Evolutionary conservation across 352 stramenopile genomes (phyloP).

Genomic region (Globisporangium acanthophoron): DNA sequence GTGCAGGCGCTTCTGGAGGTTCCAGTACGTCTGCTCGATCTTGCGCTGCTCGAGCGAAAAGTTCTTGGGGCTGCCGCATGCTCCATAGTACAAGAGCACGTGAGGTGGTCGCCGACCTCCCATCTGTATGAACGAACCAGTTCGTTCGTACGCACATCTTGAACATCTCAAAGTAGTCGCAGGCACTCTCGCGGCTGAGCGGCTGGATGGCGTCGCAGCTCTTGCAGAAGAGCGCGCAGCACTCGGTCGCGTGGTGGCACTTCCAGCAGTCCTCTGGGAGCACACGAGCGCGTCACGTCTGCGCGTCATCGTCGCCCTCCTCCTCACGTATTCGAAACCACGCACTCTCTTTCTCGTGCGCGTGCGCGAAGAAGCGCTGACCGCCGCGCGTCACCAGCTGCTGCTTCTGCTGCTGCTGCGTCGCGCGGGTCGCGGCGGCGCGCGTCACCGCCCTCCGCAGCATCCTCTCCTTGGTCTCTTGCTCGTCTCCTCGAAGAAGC

Average conservation of each 20-base stretch:
- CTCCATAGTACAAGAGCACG: background rate
- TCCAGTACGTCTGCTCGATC: constrained; percentile 87
- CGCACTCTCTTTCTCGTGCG: constrained; percentile 19
- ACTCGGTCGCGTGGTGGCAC: constrained; percentile 74
- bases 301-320: background rate
- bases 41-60: constrained; percentile 76
- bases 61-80: constrained; percentile 51
- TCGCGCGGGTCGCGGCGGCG: constrained; percentile 13
- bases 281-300: background rate
- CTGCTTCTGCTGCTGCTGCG: constrained; percentile 7
- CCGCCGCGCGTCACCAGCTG: background rate
- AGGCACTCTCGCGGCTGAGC: constrained; percentile 45
- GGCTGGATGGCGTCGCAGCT: constrained; percentile 77
- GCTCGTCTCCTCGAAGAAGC: background rate
- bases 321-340: background rate
- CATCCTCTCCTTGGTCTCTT: constrained; percentile 5
- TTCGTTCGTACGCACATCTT: constrained; percentile 46
- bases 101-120: background rate
- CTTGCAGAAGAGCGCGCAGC: constrained; percentile 81
- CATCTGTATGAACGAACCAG: background rate
- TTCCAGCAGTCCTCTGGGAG: constrained; percentile 63
- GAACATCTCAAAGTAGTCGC: constrained; percentile 87
- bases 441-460: constrained; percentile 26
- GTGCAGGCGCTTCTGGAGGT: constrained; percentile 81
- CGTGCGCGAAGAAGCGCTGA: constrained; percentile 17